These are phyloP conservation scores for Oryza glaberrima DNA, from an alignment of 176 grass and related monocot species.

Conservation along the genomic window DNA sequence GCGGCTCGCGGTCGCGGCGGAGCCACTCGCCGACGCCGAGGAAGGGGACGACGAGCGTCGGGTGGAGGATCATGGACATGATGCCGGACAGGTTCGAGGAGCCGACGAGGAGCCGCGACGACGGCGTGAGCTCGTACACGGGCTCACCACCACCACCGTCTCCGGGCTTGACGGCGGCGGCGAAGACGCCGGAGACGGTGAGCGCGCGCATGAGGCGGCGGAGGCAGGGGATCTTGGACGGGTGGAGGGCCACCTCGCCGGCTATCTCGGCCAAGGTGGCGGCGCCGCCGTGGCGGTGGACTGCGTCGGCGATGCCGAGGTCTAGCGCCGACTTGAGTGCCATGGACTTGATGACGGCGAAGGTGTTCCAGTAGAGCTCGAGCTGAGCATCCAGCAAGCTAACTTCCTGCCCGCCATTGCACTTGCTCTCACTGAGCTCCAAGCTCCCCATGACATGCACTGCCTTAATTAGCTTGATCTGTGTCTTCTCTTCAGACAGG, in stretches of 20 bases:
- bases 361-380: constrained; percentile 25
- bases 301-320: constrained; percentile 27
- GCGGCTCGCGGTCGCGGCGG: neutral
- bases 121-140: constrained; percentile 14
- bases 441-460: neutral
- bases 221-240: constrained; percentile 28
- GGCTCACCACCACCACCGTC: neutral
- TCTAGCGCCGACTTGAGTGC: constrained; percentile 17
- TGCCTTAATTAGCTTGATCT: too few relatives aligned
- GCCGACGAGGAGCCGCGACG: constrained; percentile 22
- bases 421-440: neutral
- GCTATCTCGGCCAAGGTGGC: constrained; percentile 19
- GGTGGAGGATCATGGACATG: constrained; percentile 11
- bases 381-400: constrained; percentile 29
- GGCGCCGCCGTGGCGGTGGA: constrained; percentile 26
- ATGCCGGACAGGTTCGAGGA: neutral
- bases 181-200: constrained; percentile 17
- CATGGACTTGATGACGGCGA: constrained; percentile 33
- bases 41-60: neutral
- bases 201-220: constrained; percentile 37
- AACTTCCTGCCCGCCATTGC: neutral
- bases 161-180: too few relatives aligned
- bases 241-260: neutral
- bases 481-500: too few relatives aligned
- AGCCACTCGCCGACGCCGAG: constrained; percentile 27